Percentiles rank a stretch among this genome's conserved stretches.
Conservation (phyloP, 768 basidiomycete species). For the Asterophora lycoperdoides region DNA sequence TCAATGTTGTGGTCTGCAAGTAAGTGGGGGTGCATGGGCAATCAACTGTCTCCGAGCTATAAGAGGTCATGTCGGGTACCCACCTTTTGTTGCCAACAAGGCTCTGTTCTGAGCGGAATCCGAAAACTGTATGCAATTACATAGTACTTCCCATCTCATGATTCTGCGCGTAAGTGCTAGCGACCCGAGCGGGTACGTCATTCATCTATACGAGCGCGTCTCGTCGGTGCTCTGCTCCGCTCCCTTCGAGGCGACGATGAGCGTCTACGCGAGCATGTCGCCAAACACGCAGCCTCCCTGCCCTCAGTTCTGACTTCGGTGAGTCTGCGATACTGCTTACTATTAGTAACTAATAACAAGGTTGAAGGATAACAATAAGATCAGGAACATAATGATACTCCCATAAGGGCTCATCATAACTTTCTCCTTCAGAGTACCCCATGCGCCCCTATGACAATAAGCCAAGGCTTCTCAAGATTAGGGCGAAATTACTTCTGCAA, state of each 20-base stretch:
- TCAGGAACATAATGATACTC: constrained; percentile 29
- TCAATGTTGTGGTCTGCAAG: too few relatives aligned
- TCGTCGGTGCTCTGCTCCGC: background rate
- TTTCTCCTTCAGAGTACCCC: constrained; percentile 11
- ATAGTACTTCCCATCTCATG: too few relatives aligned
- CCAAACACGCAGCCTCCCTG: background rate
- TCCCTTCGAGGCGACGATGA: background rate
- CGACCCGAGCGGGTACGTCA: too few relatives aligned
- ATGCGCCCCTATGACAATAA: constrained; percentile 20
- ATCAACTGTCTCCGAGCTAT: too few relatives aligned
- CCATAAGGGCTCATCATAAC: constrained; percentile 17
- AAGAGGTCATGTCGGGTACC: too few relatives aligned
- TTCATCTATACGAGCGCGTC: background rate
- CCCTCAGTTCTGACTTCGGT: constrained; percentile 11
- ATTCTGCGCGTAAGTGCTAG: too few relatives aligned
- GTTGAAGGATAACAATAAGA: constrained; percentile 36
- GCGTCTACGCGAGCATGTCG: background rate
- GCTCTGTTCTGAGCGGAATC: too few relatives aligned
- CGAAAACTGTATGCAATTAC: too few relatives aligned
- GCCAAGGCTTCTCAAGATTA: constrained; percentile 18
- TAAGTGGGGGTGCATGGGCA: too few relatives aligned
- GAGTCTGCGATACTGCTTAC: too few relatives aligned
- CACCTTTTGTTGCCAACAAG: too few relatives aligned
- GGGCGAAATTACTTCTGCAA: constrained; percentile 19
- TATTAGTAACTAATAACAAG: constrained; percentile 7